Evolutionary conservation across 768 basidiomycete genomes (phyloP).

Genomic region (Collybia sp.): DNA sequence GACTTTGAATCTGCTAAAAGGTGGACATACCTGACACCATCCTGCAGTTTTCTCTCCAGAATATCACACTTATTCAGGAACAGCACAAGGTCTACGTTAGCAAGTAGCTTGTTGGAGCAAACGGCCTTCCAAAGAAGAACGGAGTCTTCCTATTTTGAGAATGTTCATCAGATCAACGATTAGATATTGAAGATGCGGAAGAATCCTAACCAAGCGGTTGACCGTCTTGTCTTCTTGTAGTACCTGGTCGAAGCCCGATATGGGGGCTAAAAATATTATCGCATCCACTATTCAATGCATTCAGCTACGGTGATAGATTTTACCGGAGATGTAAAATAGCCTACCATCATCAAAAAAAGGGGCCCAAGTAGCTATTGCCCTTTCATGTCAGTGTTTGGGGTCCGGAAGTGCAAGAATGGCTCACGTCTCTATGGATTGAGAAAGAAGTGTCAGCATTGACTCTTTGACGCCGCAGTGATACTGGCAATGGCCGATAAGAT

Average conservation of each 20-base stretch:
- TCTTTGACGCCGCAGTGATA: no score
- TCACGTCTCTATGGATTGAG: slow-evolving; percentile 65
- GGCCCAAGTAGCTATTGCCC: slow-evolving; percentile 54
- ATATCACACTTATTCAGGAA: slow-evolving; percentile 77
- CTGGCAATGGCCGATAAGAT: no score
- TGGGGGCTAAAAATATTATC: slow-evolving; percentile 9
- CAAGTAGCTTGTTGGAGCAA: slow-evolving; percentile 54
- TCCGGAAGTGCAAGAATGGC: slow-evolving; percentile 13
- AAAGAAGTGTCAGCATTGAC: slow-evolving; percentile 36
- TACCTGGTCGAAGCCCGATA: slow-evolving; percentile 41
- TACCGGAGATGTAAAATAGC: slow-evolving; percentile 36
- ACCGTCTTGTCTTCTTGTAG: slow-evolving; percentile 55
- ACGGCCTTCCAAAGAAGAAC: slow-evolving; percentile 64
- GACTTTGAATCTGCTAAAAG: slow-evolving; percentile 23
- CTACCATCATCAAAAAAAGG: slow-evolving; percentile 71
- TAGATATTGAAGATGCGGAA: no score
- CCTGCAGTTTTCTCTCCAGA: slow-evolving; percentile 42
- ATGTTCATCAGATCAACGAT: no score
- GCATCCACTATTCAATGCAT: slow-evolving; percentile 24
- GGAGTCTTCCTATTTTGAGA: slow-evolving; percentile 48
- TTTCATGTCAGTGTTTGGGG: not conserved
- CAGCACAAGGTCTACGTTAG: slow-evolving; percentile 57
- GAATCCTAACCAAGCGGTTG: slow-evolving; percentile 42
- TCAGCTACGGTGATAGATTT: slow-evolving; percentile 45
- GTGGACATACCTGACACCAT: slow-evolving; percentile 25